Evolutionary conservation across 2,329 filamentous ascomycete genomes (phyloP).

Genomic region (Epichloe coenophiala): DNA sequence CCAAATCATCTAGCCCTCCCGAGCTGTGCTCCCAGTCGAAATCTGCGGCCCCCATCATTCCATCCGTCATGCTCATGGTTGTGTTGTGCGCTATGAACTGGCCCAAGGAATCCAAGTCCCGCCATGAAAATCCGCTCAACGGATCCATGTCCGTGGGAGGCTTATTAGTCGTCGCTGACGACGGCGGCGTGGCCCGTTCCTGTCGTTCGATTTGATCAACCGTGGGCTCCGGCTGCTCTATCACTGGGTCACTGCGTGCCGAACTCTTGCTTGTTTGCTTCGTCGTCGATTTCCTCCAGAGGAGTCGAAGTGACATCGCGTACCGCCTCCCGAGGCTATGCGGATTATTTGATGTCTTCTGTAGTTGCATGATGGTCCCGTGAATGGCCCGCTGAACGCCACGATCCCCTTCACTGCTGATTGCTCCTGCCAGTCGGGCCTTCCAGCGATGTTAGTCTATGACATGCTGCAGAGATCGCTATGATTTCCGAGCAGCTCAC

Average conservation of each 20-base stretch:
- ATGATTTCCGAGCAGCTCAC: slow-evolving; percentile 16
- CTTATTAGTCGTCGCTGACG: background rate
- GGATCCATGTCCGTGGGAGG: slow-evolving; percentile 24
- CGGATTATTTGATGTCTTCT: slow-evolving; percentile 40
- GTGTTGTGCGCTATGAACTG: slow-evolving; percentile 30
- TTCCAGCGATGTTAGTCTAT: slow-evolving; percentile 14
- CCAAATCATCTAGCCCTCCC: slow-evolving; percentile 8
- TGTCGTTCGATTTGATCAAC: slow-evolving; percentile 11
- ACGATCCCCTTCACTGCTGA: slow-evolving; percentile 39
- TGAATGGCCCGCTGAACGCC: slow-evolving; percentile 43
- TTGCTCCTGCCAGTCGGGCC: slow-evolving; percentile 45
- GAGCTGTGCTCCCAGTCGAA: slow-evolving; percentile 14
- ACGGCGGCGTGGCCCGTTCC: background rate
- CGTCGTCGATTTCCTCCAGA: slow-evolving; percentile 37
- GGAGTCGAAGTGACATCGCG: slow-evolving; percentile 42
- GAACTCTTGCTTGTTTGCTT: slow-evolving; percentile 3
- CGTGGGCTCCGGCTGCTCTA: slow-evolving; percentile 13
- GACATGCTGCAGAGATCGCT: too few relatives aligned
- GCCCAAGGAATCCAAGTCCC: slow-evolving; percentile 44
- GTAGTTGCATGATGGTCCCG: slow-evolving; percentile 44
- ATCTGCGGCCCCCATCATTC: slow-evolving; percentile 13
- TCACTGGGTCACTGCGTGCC: slow-evolving; percentile 3
- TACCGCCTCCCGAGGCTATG: slow-evolving; percentile 50
- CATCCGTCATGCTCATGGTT: slow-evolving; percentile 11
- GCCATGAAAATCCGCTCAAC: slow-evolving; percentile 47